Conservation (phyloP, 495 filamentous ascomycete species). For the Aspergillus sclerotioniger region DNA sequence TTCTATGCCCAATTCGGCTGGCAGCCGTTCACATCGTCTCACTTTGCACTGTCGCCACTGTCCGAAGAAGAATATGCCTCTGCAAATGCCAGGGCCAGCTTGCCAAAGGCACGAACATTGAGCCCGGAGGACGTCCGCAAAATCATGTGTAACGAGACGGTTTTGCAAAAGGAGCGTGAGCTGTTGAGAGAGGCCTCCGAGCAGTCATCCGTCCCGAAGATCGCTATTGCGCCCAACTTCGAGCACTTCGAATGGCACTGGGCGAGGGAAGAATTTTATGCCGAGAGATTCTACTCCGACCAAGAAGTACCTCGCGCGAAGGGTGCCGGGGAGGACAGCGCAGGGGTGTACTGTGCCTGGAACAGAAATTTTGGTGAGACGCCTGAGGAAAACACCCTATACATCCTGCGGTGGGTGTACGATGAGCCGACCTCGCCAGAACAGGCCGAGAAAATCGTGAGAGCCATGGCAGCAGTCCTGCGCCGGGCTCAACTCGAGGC, state of each 20-base stretch:
- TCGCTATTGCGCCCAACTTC: slow-evolving; percentile 72
- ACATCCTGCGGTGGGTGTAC: slow-evolving; percentile 76
- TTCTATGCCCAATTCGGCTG: slow-evolving; percentile 86
- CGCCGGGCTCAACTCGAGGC: slow-evolving; percentile 55
- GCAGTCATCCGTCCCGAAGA: slow-evolving; percentile 31
- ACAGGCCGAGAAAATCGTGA: slow-evolving; percentile 34
- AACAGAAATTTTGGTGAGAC: slow-evolving; percentile 64
- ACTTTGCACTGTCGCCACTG: slow-evolving; percentile 60
- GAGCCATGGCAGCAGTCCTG: slow-evolving; percentile 52
- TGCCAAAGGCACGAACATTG: slow-evolving; percentile 25
- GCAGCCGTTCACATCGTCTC: slow-evolving; percentile 67
- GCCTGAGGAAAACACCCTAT: slow-evolving; percentile 63
- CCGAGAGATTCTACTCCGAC: slow-evolving; percentile 44
- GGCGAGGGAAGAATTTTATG: slow-evolving; percentile 81
- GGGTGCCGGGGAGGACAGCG: slow-evolving; percentile 61
- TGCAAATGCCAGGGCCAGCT: slow-evolving; percentile 9
- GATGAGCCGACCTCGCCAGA: slow-evolving; percentile 49
- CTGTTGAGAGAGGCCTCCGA: slow-evolving; percentile 31
- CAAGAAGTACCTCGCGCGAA: slow-evolving; percentile 54
- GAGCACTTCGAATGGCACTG: slow-evolving; percentile 82
- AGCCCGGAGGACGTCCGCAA: slow-evolving; percentile 30
- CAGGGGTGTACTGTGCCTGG: slow-evolving; percentile 76
- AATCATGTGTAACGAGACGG: slow-evolving; percentile 35
- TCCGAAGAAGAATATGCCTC: slow-evolving; percentile 21
- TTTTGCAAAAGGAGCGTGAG: slow-evolving; percentile 34